These are phyloP conservation scores for Solanum infundibuliforme DNA, from an alignment of 257 asterid genomes.

Conservation along the genomic window DNA sequence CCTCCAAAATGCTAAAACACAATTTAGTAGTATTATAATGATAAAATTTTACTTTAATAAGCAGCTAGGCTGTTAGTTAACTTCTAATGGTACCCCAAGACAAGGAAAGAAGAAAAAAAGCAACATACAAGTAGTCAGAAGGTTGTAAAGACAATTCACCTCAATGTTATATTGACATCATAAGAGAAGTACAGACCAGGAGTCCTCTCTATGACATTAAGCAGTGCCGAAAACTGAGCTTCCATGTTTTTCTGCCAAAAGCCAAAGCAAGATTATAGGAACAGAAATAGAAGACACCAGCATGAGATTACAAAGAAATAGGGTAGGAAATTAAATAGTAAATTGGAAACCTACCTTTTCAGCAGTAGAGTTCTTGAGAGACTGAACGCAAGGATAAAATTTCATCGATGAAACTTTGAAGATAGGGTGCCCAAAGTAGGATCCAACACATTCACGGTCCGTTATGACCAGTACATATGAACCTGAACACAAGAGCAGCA, in stretches of 20 bases:
- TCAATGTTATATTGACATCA: slow-evolving; percentile 80
- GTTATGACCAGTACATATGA: slow-evolving; percentile 65
- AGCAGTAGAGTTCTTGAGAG: slow-evolving; percentile 54
- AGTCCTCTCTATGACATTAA: slow-evolving; percentile 58
- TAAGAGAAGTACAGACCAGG: slow-evolving; percentile 82
- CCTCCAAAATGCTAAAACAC: background rate
- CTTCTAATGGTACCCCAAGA: background rate
- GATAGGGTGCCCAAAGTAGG: slow-evolving; percentile 63
- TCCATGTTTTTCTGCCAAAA: slow-evolving; percentile 67
- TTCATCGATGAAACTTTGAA: slow-evolving; percentile 71
- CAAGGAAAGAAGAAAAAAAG: background rate
- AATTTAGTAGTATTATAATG: background rate
- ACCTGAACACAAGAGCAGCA: slow-evolving; percentile 34
- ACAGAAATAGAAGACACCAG: slow-evolving; percentile 3
- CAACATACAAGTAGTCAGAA: background rate
- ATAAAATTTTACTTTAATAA: background rate
- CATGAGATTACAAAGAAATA: slow-evolving; percentile 1
- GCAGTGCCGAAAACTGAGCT: slow-evolving; percentile 56
- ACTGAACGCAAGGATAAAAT: slow-evolving; percentile 69
- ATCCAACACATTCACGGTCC: slow-evolving; percentile 77
- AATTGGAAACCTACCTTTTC: slow-evolving; percentile 45
- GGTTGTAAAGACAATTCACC: slow-evolving; percentile 29
- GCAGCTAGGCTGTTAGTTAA: background rate
- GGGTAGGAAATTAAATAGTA: background rate
- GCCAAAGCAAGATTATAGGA: slow-evolving; percentile 10